phyloP scores from a whole-genome alignment of 106 monocot genomes.

The Dendrobium officinale region DNA sequence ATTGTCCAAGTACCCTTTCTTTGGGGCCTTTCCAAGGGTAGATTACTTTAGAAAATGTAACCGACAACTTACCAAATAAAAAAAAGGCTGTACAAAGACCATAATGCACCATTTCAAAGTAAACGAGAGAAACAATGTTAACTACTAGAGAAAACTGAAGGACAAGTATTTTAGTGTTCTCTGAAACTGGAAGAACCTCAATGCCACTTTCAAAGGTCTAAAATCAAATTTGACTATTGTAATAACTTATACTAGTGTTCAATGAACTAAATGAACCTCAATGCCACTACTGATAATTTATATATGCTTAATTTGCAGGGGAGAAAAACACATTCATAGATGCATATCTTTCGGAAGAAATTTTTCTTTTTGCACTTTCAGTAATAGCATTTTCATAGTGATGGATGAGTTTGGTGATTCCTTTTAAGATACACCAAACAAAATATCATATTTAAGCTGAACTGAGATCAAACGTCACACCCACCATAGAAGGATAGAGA shows the following conservation, averaged over 20 bases:
- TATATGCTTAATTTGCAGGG: not conserved
- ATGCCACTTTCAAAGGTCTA: not conserved
- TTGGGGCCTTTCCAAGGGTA: not conserved
- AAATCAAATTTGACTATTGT: not conserved
- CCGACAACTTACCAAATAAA: not conserved
- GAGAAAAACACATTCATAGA: not conserved
- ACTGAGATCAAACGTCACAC: too few relatives aligned
- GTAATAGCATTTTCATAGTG: too few relatives aligned
- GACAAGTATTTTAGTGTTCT: not conserved
- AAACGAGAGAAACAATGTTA: not conserved
- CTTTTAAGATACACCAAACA: too few relatives aligned
- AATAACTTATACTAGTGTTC: not conserved
- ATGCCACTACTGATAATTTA: too few relatives aligned
- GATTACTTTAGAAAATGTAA: not conserved
- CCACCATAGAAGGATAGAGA: too few relatives aligned
- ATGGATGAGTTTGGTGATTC: too few relatives aligned
- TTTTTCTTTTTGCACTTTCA: too few relatives aligned
- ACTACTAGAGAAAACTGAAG: not conserved
- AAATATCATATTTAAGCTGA: too few relatives aligned
- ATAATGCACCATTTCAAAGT: not conserved
- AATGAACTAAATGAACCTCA: too few relatives aligned
- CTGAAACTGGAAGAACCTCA: not conserved
- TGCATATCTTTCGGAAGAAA: not conserved
- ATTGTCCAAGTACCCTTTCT: not conserved
- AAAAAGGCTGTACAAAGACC: not conserved